Conservation (phyloP, 2,329 filamentous ascomycete species). For the Hypoxylon sp. region DNA sequence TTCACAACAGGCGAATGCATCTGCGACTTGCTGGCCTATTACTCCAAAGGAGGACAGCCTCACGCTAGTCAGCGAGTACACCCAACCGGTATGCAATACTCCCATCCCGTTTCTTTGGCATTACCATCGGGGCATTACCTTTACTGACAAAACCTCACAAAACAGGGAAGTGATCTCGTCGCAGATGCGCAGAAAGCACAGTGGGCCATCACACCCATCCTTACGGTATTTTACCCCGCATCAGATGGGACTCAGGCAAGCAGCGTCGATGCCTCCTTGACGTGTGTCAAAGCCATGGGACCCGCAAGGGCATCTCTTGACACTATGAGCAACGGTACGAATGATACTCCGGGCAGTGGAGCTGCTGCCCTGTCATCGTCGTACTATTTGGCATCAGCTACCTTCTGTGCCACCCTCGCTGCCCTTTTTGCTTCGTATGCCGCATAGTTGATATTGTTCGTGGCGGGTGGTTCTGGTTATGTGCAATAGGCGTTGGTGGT, state of each 20-base stretch:
- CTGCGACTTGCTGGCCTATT: slow-evolving; percentile 47
- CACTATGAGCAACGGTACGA: slow-evolving; percentile 26
- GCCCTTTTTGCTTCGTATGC: slow-evolving; percentile 16
- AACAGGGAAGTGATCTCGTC: slow-evolving; percentile 27
- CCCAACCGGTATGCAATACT: slow-evolving; percentile 16
- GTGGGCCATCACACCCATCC: slow-evolving; percentile 47
- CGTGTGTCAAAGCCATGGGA: slow-evolving; percentile 47
- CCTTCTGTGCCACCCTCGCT: background rate
- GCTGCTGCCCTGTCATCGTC: slow-evolving; percentile 22
- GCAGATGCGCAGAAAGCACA: slow-evolving; percentile 20
- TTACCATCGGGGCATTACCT: background rate
- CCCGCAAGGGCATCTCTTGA: slow-evolving; percentile 43
- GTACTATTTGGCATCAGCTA: slow-evolving; percentile 1
- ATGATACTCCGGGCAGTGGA: slow-evolving; percentile 22
- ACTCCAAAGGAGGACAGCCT: slow-evolving; percentile 45
- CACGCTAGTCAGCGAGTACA: slow-evolving; percentile 39
- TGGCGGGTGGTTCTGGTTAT: background rate
- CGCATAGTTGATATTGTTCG: background rate
- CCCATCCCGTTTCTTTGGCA: background rate
- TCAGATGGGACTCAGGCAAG: slow-evolving; percentile 30
- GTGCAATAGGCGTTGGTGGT: slow-evolving; percentile 11
- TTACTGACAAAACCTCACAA: slow-evolving; percentile 1
- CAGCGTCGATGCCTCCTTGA: slow-evolving; percentile 41
- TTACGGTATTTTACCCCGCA: slow-evolving; percentile 46
- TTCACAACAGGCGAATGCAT: slow-evolving; percentile 39